Evolutionary conservation across 140 eudicot species (phyloP), one percentile per base, ranked within the genome.

Genomic region (Senecio squalidus): DNA sequence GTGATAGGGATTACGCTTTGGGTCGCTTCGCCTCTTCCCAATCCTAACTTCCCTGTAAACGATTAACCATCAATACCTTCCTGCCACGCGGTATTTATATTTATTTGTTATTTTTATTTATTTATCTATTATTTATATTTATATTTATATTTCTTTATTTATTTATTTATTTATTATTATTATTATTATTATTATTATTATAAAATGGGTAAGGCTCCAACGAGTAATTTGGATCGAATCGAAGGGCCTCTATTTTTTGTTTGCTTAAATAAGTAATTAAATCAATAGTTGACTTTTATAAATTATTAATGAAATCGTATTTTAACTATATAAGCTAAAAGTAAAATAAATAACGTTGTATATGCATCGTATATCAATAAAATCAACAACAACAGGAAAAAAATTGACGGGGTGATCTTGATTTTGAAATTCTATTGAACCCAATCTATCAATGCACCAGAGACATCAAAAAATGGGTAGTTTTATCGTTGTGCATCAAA

Each of bases 21-120:
- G 18, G 16, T 1, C n/a, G 3, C 48, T 48, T 31, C 59, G 59
- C 69, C 69, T 48, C 69, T 47, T 63, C 69, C 49, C 47, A 62
- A 48, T 63, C 69, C 34, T 47, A 63, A 48, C 69, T 48, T 63
- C 46, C 14, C 24, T 47, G 47, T 62, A 29, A 62, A 46, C 46
- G 48, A 62, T 33, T 30, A 62, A 62, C 68, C 30, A 45, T 45
- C n/a, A 27, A 60, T 13, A 18, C 17, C 43, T 20, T 45, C 56
- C 52, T 8, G 22, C 22, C 45, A 29, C 21, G 68, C 28, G 57
- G 6, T 22, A 45, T 46, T 62, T 46, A n/a, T 60, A 41, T 9
- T 5, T 6, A 2, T 36, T 16, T 28, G 1, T 18, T 61, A 61
- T 45, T 43, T 17, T 7, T 4, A 31, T 17, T 33, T 55, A 9